Percentiles rank a stretch among this genome's conserved stretches.
These are phyloP conservation scores for Rhodocollybia butyracea DNA, from an alignment of 768 basidiomycete genomes.

Conservation along the genomic window DNA sequence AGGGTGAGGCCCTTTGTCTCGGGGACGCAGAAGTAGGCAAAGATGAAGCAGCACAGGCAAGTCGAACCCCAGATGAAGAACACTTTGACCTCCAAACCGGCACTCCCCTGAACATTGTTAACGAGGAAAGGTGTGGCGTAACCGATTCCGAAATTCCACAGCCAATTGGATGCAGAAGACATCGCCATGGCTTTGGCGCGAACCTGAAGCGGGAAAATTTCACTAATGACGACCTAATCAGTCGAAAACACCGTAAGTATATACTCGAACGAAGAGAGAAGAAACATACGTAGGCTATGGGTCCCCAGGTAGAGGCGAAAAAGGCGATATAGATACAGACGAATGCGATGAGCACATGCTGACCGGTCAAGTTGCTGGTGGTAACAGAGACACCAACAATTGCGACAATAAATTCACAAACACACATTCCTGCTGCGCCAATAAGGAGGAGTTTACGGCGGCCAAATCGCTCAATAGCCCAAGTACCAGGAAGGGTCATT, in stretches of 20 bases:
- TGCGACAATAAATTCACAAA: constrained; percentile 64
- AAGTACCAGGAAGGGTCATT: too few species aligned
- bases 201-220: constrained; percentile 80
- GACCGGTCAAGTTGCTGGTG: constrained; percentile 51
- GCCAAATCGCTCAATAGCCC: constrained; percentile 66
- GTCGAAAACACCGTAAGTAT: not conserved
- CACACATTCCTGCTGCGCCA: constrained; percentile 58
- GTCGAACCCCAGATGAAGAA: constrained; percentile 72
- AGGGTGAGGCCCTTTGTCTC: constrained; percentile 78
- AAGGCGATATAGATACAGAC: constrained; percentile 75
- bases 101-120: constrained; percentile 29
- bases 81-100: constrained; percentile 71
- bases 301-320: constrained; percentile 76
- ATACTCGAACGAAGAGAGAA: not conserved
- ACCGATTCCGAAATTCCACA: constrained; percentile 74
- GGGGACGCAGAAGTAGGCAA: constrained; percentile 74
- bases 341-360: constrained; percentile 68
- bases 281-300: constrained; percentile 45
- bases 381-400: too few species aligned
- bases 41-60: constrained; percentile 68
- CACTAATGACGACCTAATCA: constrained; percentile 74
- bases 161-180: constrained; percentile 63
- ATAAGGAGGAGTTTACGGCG: constrained; percentile 66
- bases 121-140: constrained; percentile 55
- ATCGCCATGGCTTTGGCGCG: constrained; percentile 76